Base-by-base conservation (phyloP, 495 filamentous ascomycete species). In the Aspergillus biplanus region DNA sequence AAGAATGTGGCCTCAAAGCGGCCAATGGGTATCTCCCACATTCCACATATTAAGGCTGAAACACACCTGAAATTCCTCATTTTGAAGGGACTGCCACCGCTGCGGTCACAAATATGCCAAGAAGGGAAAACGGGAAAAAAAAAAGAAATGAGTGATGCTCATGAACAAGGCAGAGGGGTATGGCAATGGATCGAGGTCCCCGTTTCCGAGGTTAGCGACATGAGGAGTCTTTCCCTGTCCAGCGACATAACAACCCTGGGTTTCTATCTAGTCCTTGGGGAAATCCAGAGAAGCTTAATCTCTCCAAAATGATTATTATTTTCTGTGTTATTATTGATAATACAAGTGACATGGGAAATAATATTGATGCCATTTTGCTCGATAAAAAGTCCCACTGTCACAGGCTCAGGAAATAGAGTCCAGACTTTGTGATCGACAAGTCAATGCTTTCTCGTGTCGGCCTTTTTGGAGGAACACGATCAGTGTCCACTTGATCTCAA, bases 1-100 rank as follows among this genome's bases (percentile, higher is more conserved):
- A 33, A 42, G 59, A 55, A 62, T 62, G 59, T 56, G 35, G 44
- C 5, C 15, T 21, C 3, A 2, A 34, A 61, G 34, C 0, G 34
- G 32, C 16, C 56, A 53, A 46, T 53, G 32, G 58, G 33, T 21
- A 18, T 35, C 21, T 35, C 42, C 33, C 8, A 56, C 56, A 39
- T 46, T 63, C 56, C 57, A 47, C 31, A 16, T 42, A 16, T 63
- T 52, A 58, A 58, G 58, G 62, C 62, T 70, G 68, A 67, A 70
- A 70, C 65, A 63, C 27, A 32, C 37, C 34, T 63, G 33, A 47
- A 50, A 21, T 46, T 39, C 48, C 52, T 7, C 52, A 54, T 33
- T 54, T 33, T 34, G 33, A 33, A 13, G 21, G 12, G 35, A 58
- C 54, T 59, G 60, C 53, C 52, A 61, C 33, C 53, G 56, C 56